Evolutionary conservation across 768 basidiomycete species (phyloP).

Genomic region (Sistotremastrum niveocremeum): DNA sequence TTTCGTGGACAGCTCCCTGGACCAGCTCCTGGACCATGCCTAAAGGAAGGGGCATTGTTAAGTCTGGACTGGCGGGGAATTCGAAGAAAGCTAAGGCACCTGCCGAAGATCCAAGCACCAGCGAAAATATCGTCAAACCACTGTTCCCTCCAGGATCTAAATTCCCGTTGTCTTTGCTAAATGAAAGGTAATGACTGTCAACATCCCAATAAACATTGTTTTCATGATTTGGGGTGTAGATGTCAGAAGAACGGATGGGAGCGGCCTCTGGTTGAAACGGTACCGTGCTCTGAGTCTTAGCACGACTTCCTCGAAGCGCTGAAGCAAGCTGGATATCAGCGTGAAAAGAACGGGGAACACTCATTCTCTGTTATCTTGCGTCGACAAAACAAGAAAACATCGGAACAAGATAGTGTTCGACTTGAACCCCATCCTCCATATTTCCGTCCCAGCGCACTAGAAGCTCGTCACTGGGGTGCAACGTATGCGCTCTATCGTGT

Average conservation of each 20-base stretch:
- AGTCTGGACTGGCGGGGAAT: constrained; percentile 84
- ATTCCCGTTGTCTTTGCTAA: constrained; percentile 62
- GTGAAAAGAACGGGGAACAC: constrained; percentile 34
- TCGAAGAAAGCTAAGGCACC: constrained; percentile 41
- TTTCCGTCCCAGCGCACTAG: constrained; percentile 48
- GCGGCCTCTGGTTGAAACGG: constrained; percentile 65
- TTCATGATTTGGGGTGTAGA: constrained; percentile 20
- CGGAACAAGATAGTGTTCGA: constrained; percentile 51
- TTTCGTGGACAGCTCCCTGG: no score
- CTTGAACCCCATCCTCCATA: constrained; percentile 66
- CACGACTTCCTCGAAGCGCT: constrained; percentile 4
- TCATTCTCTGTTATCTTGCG: constrained; percentile 59
- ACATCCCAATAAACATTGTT: no score
- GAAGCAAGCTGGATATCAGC: constrained; percentile 19
- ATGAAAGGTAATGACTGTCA: constrained; percentile 45
- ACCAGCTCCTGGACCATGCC: constrained; percentile 30
- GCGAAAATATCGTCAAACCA: constrained; percentile 30
- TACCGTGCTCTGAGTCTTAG: constrained; percentile 16
- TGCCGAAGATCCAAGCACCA: constrained; percentile 11
- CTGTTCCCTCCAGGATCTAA: constrained; percentile 80
- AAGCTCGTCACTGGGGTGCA: constrained; percentile 88
- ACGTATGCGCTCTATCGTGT: constrained; percentile 81
- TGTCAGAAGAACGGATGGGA: constrained; percentile 90
- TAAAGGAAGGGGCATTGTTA: constrained; percentile 64
- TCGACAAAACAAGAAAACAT: constrained; percentile 55